Base-by-base conservation (phyloP, 1,284 basidiomycete genomes). In the Trichosporon inkin region DNA sequence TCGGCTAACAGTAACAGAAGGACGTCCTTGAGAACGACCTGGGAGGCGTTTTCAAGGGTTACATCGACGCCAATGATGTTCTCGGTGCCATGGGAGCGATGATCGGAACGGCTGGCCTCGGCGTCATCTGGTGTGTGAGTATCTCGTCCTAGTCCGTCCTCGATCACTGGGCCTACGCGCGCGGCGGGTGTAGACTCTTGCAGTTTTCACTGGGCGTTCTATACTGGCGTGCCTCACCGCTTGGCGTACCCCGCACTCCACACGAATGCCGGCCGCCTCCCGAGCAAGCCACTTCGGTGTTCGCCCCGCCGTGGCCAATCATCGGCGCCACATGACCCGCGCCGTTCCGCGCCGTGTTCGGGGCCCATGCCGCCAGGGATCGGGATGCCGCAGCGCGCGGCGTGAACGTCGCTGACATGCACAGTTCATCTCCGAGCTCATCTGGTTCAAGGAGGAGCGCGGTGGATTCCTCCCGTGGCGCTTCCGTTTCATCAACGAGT, bases 401-500 rank as follows among this genome's bases (percentile, higher is more conserved):
- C 19, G 39, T 20, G 6, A 14, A 1, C 6, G 1, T 7, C 14
- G 32, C 56, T 61, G 17, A 61, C 60, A 19, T 16, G 17, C 5
- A 3, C 34, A 62, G 58, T 34, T 39, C 62, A 22, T 59, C 52
- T 61, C 60, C 28, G 62, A 64, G 55, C 28, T 59, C 35, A 34
- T 55, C 34, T 56, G 59, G 16, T 55, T 41, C 44, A 44, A 53
- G 22, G 60, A 62, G 56, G 54, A 59, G 57, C 63, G 63, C 44
- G 49, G 40, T 34, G 57, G 55, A 47, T 22, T 38, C 47, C 44
- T 54, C 14, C 38, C 55, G 6, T 53, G 38, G 28, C 19, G 28
- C 44, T 44, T 28, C 37, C 60, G 63, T 13, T 53, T 60, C 60
- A 20, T 57, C 47, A 57, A 60, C 53, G 60, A 64, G 60, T n/a